Conservation (phyloP, 768 basidiomycete genomes). For the Gloeophyllum trabeum region DNA sequence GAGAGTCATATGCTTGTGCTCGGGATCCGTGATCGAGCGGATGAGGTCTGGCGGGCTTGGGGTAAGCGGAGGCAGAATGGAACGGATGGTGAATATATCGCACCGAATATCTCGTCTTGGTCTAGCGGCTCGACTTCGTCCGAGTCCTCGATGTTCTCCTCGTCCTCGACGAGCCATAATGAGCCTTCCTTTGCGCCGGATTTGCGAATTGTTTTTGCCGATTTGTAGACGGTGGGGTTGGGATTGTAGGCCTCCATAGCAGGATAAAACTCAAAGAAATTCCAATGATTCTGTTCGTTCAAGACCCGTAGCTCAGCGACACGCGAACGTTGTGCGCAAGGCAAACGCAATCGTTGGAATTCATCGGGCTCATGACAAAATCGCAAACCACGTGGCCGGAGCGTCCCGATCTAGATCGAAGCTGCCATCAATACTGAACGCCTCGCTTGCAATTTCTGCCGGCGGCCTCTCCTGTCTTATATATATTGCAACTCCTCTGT, state of each 20-base stretch:
- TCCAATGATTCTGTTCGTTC: no score
- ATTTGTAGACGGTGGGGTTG: constrained; percentile 73
- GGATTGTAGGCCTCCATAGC: constrained; percentile 63
- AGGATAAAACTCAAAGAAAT: neutral
- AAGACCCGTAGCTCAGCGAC: no score
- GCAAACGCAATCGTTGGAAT: no score
- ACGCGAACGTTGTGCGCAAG: no score
- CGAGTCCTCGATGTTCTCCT: constrained; percentile 23
- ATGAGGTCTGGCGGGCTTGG: constrained; percentile 69
- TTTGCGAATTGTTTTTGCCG: constrained; percentile 28
- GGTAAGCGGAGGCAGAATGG: neutral
- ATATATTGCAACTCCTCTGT: no score
- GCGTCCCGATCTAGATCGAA: no score
- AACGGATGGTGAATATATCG: constrained; percentile 5
- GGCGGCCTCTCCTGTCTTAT: no score
- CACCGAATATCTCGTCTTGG: constrained; percentile 89
- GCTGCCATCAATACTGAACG: no score
- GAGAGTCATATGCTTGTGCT: constrained; percentile 81
- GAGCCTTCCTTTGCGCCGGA: constrained; percentile 30
- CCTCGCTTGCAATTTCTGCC: no score
- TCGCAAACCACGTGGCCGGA: no score
- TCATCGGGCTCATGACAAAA: no score
- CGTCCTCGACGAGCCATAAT: constrained; percentile 42
- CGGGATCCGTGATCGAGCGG: constrained; percentile 87
- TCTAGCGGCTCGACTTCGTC: constrained; percentile 63